Conservation (phyloP, 2,329 filamentous ascomycete genomes). For the Arthrobotrys iridis region DNA sequence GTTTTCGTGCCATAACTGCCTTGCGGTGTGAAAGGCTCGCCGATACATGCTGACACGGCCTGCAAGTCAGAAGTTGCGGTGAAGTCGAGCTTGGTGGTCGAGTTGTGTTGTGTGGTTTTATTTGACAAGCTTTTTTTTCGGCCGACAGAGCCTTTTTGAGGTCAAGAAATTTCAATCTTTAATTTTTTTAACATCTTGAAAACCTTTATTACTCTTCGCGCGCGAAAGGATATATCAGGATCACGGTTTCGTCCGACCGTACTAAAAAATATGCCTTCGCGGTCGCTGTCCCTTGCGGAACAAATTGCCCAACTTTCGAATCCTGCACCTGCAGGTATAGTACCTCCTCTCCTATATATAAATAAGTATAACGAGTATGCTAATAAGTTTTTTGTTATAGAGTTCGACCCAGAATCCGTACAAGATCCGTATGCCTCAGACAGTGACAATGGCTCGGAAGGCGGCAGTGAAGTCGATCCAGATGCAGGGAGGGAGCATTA, state of each 20-base stretch:
- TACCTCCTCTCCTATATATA: conserved; percentile 25
- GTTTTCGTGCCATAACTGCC: conserved; percentile 52
- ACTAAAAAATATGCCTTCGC: conserved; percentile 37
- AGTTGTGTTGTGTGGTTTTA: conserved; percentile 52
- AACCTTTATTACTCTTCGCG: background rate
- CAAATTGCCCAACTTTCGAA: conserved; percentile 57
- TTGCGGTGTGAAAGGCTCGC: conserved; percentile 56
- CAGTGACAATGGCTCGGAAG: conserved; percentile 67
- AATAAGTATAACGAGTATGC: background rate
- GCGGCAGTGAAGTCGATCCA: conserved; percentile 65
- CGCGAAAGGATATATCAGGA: conserved; percentile 15
- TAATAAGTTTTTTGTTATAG: conserved; percentile 57
- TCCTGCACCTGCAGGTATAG: conserved; percentile 57
- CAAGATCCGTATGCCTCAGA: conserved; percentile 68
- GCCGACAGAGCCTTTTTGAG: conserved; percentile 52
- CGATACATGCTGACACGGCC: conserved; percentile 58
- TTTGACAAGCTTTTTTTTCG: conserved; percentile 50
- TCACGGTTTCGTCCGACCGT: background rate
- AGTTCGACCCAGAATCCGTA: conserved; percentile 65
- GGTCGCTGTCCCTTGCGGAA: conserved; percentile 56
- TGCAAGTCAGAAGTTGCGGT: background rate
- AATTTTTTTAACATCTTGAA: background rate
- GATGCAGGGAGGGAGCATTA: conserved; percentile 85
- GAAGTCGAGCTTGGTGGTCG: background rate
- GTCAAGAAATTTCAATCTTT: conserved; percentile 47